These are phyloP conservation scores for Mikania micrantha DNA, from an alignment of 129 eudicot genomes.

Conservation along the genomic window DNA sequence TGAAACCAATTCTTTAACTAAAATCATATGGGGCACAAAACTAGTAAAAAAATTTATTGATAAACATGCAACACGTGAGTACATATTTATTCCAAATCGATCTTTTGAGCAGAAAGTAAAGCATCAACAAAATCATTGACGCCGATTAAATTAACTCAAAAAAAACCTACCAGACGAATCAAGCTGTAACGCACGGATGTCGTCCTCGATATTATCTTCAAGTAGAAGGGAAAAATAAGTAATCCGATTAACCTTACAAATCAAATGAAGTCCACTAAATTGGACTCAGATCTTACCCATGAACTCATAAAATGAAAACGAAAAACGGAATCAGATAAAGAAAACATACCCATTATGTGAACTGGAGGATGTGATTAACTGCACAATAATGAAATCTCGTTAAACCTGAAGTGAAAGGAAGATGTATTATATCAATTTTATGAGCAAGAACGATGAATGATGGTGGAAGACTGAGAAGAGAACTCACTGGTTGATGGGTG, in stretches of 20 bases:
- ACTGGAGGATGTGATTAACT: neutral
- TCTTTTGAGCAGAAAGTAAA: neutral
- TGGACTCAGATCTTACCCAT: neutral
- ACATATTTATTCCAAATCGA: neutral
- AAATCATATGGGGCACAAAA: neutral
- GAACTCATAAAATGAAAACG: neutral
- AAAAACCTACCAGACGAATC: conserved; percentile 58
- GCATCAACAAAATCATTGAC: neutral
- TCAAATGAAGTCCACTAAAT: neutral
- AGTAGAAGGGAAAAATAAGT: conserved; percentile 1
- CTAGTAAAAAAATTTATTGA: neutral
- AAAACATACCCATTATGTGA: neutral
- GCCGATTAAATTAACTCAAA: neutral
- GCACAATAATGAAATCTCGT: neutral
- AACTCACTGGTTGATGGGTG: neutral
- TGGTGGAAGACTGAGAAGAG: neutral
- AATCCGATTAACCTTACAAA: neutral
- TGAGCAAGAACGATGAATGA: neutral
- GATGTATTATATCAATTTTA: neutral
- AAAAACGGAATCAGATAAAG: neutral
- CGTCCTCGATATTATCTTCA: conserved; percentile 52
- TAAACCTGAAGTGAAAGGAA: neutral
- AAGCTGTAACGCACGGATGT: conserved; percentile 74
- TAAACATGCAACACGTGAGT: neutral
- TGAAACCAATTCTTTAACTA: neutral